Conservation (phyloP, 169 alveolate species). For the Theileria parva region DNA sequence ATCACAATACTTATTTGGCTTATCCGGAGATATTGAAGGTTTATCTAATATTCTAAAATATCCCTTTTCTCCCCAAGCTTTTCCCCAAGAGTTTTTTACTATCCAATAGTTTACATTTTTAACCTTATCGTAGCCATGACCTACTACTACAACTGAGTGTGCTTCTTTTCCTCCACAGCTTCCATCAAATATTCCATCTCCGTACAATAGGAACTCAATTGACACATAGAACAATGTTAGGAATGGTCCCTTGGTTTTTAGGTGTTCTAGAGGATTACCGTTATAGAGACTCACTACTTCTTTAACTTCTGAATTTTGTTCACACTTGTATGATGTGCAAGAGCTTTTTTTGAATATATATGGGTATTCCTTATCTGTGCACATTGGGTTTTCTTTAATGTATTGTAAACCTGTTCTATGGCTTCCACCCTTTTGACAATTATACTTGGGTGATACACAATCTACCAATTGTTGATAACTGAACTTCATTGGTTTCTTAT, state of each 20-base stretch:
- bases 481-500: conserved; percentile 26
- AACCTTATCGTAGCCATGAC: conserved; percentile 70
- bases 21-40: not conserved
- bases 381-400: conserved; percentile 67
- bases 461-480: conserved; percentile 87
- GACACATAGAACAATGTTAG: conserved; percentile 85
- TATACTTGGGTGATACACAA: conserved; percentile 67
- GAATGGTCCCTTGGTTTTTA: conserved; percentile 73
- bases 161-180: conserved; percentile 51
- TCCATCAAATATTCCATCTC: conserved; percentile 72
- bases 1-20: not conserved
- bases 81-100: conserved; percentile 82
- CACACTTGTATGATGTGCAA: conserved; percentile 50
- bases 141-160: conserved; percentile 80
- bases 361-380: conserved; percentile 73
- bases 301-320: conserved; percentile 18
- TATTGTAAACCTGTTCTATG: conserved; percentile 76
- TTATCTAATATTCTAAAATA: conserved; percentile 62
- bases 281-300: conserved; percentile 15
- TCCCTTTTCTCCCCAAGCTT: conserved; percentile 79
- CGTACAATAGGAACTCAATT: conserved; percentile 80
- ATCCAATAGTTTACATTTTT: conserved; percentile 68
- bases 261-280: conserved; percentile 48
- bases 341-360: conserved; percentile 58
- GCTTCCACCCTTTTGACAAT: conserved; percentile 85